Conservation (phyloP, 495 filamentous ascomycete genomes). For the Immersiella caudata region DNA sequence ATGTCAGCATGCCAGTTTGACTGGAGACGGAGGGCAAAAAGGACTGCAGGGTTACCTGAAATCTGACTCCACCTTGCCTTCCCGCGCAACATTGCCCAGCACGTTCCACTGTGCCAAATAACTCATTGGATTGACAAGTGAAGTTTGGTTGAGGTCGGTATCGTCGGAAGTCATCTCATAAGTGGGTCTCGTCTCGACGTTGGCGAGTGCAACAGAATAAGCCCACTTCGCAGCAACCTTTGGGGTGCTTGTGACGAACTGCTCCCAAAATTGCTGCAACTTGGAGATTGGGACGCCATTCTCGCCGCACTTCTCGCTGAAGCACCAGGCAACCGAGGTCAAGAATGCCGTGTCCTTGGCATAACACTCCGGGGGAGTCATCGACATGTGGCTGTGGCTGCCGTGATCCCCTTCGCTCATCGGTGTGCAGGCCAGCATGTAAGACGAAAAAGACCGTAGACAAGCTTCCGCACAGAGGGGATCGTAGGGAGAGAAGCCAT, state of each 20-base stretch:
- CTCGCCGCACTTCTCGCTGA: background rate
- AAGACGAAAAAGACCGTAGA: too few species aligned
- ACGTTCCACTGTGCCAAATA: background rate
- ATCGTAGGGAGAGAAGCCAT: too few species aligned
- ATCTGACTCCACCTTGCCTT: background rate
- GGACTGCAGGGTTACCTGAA: too few species aligned
- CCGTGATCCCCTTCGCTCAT: background rate
- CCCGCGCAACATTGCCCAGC: background rate
- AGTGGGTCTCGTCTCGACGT: background rate
- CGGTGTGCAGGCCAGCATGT: background rate
- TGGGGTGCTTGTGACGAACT: background rate
- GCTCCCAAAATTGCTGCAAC: background rate
- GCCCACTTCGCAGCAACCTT: constrained; percentile 3
- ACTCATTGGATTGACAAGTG: background rate
- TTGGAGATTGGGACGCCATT: background rate
- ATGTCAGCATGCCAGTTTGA: too few species aligned
- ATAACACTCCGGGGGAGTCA: background rate
- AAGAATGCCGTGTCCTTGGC: constrained; percentile 5
- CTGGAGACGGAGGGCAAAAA: too few species aligned
- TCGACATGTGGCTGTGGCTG: constrained; percentile 7
- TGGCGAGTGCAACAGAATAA: background rate
- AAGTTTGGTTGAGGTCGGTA: constrained; percentile 1
- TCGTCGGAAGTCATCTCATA: background rate
- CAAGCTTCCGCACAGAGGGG: too few species aligned
- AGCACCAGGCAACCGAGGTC: constrained; percentile 11